Conservation (phyloP, 306 rosid species). For the Argentina anserina region DNA sequence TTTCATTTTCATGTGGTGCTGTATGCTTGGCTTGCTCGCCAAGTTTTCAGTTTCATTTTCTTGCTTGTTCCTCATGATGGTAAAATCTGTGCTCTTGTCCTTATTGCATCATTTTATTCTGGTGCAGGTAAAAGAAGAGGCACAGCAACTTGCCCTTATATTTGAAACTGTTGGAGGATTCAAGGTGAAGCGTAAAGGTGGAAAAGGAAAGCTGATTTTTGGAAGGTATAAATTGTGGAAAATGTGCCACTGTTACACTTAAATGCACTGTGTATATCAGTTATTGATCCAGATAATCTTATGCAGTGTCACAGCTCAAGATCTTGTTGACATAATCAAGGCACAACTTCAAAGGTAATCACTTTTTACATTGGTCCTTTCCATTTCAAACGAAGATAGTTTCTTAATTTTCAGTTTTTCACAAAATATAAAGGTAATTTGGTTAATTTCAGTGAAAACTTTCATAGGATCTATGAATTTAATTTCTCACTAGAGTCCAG, state of each 20-base stretch:
- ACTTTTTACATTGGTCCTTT: background rate
- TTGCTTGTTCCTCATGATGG: background rate
- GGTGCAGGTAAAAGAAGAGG: slow-evolving; percentile 86
- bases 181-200: slow-evolving; percentile 96
- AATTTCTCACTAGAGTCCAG: background rate
- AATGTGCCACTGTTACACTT: slow-evolving; percentile 9
- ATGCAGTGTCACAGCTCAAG: slow-evolving; percentile 87
- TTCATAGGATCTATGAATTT: background rate
- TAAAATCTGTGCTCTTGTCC: background rate
- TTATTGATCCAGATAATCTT: slow-evolving; percentile 29
- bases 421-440: background rate
- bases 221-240: slow-evolving; percentile 58
- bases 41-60: background rate
- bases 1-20: background rate
- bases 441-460: background rate
- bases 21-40: background rate
- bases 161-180: slow-evolving; percentile 91
- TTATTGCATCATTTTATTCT: slow-evolving; percentile 6
- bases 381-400: slow-evolving; percentile 43
- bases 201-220: slow-evolving; percentile 90
- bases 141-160: slow-evolving; percentile 77
- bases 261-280: slow-evolving; percentile 5
- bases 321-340: slow-evolving; percentile 95
- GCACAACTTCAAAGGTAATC: slow-evolving; percentile 86
- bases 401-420: background rate